These are phyloP conservation scores for Papiliotrema flavescens DNA, from an alignment of 1,284 basidiomycete species.

Conservation along the genomic window DNA sequence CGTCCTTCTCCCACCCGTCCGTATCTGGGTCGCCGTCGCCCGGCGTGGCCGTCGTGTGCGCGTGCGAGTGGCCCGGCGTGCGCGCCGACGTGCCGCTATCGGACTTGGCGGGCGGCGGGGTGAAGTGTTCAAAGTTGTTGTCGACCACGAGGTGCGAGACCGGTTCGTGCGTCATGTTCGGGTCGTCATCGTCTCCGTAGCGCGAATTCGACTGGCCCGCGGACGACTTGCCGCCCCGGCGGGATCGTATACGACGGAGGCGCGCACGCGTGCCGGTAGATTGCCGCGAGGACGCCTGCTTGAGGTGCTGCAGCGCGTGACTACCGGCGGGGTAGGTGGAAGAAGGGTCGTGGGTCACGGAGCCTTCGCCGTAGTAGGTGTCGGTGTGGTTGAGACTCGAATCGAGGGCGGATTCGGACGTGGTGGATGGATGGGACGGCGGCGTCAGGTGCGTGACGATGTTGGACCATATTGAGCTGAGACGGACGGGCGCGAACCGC, in stretches of 20 bases:
- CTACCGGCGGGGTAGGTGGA: neutral
- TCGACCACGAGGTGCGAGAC: conserved; percentile 39
- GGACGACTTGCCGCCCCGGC: conserved; percentile 6
- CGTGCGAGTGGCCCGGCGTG: conserved; percentile 11
- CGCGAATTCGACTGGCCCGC: conserved; percentile 6
- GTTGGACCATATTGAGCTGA: conserved; percentile 15
- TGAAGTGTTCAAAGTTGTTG: conserved; percentile 38
- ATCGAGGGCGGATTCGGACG: conserved; percentile 33
- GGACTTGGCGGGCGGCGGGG: conserved; percentile 27
- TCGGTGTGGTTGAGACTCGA: conserved; percentile 20
- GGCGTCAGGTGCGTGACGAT: conserved; percentile 25
- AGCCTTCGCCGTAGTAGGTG: conserved; percentile 16
- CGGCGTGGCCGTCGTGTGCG: conserved; percentile 1
- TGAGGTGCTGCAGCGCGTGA: conserved; percentile 23
- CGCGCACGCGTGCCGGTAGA: conserved; percentile 5
- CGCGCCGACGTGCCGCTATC: conserved; percentile 33
- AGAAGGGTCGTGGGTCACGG: neutral
- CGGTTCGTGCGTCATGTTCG: conserved; percentile 17
- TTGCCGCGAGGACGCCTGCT: conserved; percentile 14
- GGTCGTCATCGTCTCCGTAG: conserved; percentile 36
- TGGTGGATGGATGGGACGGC: conserved; percentile 37
- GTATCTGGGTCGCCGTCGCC: neutral
- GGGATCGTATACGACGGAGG: neutral
- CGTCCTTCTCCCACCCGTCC: conserved; percentile 4
- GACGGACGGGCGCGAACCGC: conserved; percentile 21